Percentiles rank a stretch among this genome's conserved stretches.
Evolutionary conservation across 164 flowering plant genomes (phyloP).

Genomic region (Aristolochia californica): DNA sequence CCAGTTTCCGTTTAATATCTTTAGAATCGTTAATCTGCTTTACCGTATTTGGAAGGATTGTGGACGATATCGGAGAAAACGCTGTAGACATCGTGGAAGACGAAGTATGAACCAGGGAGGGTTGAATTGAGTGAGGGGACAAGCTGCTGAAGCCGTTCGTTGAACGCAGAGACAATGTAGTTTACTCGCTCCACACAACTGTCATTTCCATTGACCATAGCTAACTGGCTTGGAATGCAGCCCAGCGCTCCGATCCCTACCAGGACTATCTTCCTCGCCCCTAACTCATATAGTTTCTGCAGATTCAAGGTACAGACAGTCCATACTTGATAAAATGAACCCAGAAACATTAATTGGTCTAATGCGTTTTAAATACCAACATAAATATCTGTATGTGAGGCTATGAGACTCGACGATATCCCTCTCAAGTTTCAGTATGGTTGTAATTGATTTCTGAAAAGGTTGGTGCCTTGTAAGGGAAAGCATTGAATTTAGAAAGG

Average conservation of each 20-base stretch:
- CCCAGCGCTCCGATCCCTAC: conserved; percentile 23
- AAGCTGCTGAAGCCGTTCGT: conserved; percentile 14
- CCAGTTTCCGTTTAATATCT: background rate
- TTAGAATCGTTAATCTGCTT: conserved; percentile 4
- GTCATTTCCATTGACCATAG: conserved; percentile 9
- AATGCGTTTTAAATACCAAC: too few relatives aligned
- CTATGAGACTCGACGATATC: background rate
- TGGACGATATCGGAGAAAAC: conserved; percentile 15
- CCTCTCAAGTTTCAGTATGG: background rate
- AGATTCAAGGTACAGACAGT: background rate
- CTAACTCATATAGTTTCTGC: conserved; percentile 14
- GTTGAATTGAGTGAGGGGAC: conserved; percentile 11
- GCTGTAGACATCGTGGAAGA: conserved; percentile 19
- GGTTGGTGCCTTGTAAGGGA: background rate
- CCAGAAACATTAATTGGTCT: too few relatives aligned
- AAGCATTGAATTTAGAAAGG: background rate
- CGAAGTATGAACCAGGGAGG: conserved; percentile 20
- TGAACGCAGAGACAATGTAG: conserved; percentile 15
- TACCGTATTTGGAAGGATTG: conserved; percentile 23
- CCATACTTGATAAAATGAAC: too few relatives aligned
- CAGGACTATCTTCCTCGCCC: conserved; percentile 20
- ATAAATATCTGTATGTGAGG: too few relatives aligned
- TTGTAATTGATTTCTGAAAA: background rate
- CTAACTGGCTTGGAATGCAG: conserved; percentile 25
- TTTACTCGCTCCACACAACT: conserved; percentile 20